Base-by-base conservation (phyloP, 2,329 filamentous ascomycete species). In the Neofusicoccum cordaticola region DNA sequence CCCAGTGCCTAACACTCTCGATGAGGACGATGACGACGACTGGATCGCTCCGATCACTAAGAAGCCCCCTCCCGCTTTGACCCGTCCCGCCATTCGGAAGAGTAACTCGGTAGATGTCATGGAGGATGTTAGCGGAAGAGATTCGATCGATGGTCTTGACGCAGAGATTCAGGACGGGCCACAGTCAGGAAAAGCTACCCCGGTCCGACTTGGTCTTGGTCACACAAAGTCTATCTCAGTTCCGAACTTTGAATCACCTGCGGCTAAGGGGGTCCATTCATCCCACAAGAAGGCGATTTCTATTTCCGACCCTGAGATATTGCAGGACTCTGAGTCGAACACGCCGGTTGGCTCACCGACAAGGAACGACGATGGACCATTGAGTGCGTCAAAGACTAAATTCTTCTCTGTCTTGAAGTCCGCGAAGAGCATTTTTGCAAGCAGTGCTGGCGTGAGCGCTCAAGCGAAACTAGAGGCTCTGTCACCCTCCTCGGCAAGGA, bases 341-440 rank as follows among this genome's bases (percentile, higher is more conserved):
- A 88, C 85, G 58, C 85, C 86, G 34, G 76, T 78, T 53, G 84
- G 82, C 35, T 88, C 86, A 27, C 86, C 86, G 64, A 81, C 78
- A 71, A 84, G 75, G 79, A 85, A 75, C 80, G 84, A 68, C 75
- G 93, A 96, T 69, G 94, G 90, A 65, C 92, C 92, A 4, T 78
- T 97, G 66, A 97, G 93, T 77, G 92, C 95, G 60, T 93, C 95
- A 34, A 98, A 97, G 80, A 92, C 91, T 72, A 96, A 93, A 74
- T 83, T 98, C 53, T 96, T 94, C 52, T 96, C 93, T 9, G 93
- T 97, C 66, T 82, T 97, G 70, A 93, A 93, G 77, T 91, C 89
- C 63, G 95, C 93, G 3, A 94, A 91, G 75, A 91, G 90, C 13
- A 85, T 97, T 56, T 89, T 97, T 67, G 92, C 90, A 17, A 96